Percentiles rank a stretch among this genome's conserved stretches.
Evolutionary conservation across 805 yeast species (phyloP).

Genomic region (Ogataea pilisensis): DNA sequence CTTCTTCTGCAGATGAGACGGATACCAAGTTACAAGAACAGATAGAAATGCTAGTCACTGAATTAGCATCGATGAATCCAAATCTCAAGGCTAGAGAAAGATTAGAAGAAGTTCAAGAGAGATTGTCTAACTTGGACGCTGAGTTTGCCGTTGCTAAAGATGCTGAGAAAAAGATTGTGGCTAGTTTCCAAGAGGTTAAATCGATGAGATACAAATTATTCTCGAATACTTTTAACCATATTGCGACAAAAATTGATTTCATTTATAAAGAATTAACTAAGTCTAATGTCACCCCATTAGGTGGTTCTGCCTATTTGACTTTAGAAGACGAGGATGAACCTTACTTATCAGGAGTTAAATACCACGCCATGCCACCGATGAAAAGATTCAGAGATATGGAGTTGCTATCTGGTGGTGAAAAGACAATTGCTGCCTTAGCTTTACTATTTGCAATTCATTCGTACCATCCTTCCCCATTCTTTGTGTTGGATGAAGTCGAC

Average conservation of each 20-base stretch:
- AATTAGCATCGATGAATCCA: constrained; percentile 59
- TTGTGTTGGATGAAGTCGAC: constrained; percentile 95
- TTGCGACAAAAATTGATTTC: constrained; percentile 64
- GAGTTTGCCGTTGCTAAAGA: constrained; percentile 62
- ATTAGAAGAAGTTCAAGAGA: constrained; percentile 60
- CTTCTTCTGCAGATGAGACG: constrained; percentile 17
- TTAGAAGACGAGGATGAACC: constrained; percentile 91
- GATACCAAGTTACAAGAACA: constrained; percentile 28
- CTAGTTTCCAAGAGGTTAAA: constrained; percentile 57
- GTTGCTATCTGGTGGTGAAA: constrained; percentile 92
- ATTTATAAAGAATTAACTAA: constrained; percentile 86
- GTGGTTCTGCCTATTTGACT: constrained; percentile 90
- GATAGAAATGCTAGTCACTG: constrained; percentile 32
- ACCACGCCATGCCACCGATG: constrained; percentile 95
- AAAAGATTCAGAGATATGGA: constrained; percentile 92
- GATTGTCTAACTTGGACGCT: constrained; percentile 55
- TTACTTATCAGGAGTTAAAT: constrained; percentile 73
- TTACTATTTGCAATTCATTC: constrained; percentile 87
- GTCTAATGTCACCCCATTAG: constrained; percentile 65
- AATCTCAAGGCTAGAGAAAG: constrained; percentile 78
- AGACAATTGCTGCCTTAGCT: constrained; percentile 94
- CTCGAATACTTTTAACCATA: constrained; percentile 70
- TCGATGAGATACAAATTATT: constrained; percentile 57
- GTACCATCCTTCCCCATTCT: constrained; percentile 90
- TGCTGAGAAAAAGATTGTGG: constrained; percentile 50